Evolutionary conservation across 2,329 filamentous ascomycete species (phyloP), one percentile per base, ranked within the genome.

Genomic region (Clarireedia paspali): DNA sequence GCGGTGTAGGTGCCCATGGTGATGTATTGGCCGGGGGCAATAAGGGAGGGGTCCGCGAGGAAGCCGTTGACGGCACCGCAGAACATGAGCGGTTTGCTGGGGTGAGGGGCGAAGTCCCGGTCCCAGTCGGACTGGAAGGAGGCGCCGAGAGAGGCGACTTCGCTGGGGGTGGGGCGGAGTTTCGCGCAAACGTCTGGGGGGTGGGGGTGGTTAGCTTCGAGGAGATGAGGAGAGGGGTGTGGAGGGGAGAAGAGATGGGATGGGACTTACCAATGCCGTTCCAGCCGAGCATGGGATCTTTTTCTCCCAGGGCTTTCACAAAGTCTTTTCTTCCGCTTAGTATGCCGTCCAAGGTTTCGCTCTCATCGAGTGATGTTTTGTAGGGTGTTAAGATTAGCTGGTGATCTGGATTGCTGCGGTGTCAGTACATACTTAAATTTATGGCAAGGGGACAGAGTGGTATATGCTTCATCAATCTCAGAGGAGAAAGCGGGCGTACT

Each of bases 381-480:
- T 83, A 85, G 0, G 78, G 71, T 56, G 78, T 80, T 0, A 79
- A 62, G 0, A 79, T 59, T 1, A 84, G 68, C 44, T 84, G 73
- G 56, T 83, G 79, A 57, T 83, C 53, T 53, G 5, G 6, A 30
- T 30, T 7, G 10, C 10, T 30, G 27, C 27, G 27, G 10, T 9
- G 27, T 30, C 27, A 30, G 27, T 30, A 10, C 27, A 30, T 30
- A 4, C 27, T 26, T 14, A 24, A 9, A 14, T 2, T 4, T 7
- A 26, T 47, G 6, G 10, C 20, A 30, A 30, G 27, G 10, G 27
- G 9, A 10, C 27, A 9, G 10, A 30, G 6, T 30, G 6, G 27
- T 30, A 30, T 30, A 3, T 30, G 14, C 10, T 26, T 20, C 17
- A 12, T 15, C 14, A 5, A 3, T 38, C 6, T 10, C 10, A 20